A percentile compares a stretch with the other conserved stretches of the same genome.
Conservation (phyloP, 257 asterid genomes). For the Datura wrightii region DNA sequence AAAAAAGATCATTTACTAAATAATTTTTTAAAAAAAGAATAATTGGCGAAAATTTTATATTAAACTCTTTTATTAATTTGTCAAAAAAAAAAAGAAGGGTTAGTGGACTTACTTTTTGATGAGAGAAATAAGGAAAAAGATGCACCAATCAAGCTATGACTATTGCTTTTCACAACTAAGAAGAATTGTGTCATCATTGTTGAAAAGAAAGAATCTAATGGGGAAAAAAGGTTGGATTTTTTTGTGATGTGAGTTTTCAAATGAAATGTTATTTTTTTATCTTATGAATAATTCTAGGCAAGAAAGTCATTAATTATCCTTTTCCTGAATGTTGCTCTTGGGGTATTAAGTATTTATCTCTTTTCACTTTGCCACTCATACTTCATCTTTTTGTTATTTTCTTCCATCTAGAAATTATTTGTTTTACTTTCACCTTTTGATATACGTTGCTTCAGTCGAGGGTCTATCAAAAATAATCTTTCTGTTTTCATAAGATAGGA, state of each 20-base stretch:
- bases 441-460: background rate
- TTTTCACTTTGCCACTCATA: background rate
- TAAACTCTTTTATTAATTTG: constrained; percentile 18
- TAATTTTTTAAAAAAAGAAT: no score
- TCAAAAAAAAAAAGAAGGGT: background rate
- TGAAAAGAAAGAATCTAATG: constrained; percentile 35
- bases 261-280: constrained; percentile 3
- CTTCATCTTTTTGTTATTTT: background rate
- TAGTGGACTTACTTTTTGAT: constrained; percentile 57
- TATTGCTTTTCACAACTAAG: constrained; percentile 46
- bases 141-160: constrained; percentile 53
- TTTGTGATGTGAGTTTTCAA: constrained; percentile 38
- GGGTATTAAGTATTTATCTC: background rate
- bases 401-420: background rate
- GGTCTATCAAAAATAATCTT: background rate
- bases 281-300: constrained; percentile 9
- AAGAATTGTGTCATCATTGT: constrained; percentile 55
- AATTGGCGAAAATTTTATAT: background rate
- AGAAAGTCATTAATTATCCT: background rate
- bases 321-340: background rate
- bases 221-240: constrained; percentile 35
- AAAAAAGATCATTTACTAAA: no score
- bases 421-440: background rate
- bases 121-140: constrained; percentile 43
- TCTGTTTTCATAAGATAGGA: background rate